A percentile compares a stretch with the other conserved stretches of the same genome.
phyloP scores from a whole-genome alignment of 176 grass and related monocot genomes.

The Phragmites australis region DNA sequence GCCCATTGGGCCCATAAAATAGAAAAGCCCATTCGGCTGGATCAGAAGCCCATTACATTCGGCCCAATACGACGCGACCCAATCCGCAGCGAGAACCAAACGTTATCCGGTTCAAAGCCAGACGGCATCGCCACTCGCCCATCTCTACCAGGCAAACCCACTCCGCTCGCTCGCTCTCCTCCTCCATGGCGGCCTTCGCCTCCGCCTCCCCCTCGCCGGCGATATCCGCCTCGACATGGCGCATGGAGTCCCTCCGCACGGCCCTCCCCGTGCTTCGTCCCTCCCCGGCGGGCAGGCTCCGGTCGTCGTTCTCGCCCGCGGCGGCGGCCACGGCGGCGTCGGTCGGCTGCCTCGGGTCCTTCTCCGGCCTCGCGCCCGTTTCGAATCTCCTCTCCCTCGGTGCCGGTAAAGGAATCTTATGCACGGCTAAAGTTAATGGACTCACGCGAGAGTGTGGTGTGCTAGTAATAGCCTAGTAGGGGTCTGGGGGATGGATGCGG shows the following conservation, averaged over 20 bases:
- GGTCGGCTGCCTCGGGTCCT: slow-evolving; percentile 41
- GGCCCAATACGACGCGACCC: neutral
- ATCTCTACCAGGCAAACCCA: slow-evolving; percentile 17
- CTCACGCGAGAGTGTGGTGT: neutral
- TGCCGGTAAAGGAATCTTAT: slow-evolving; percentile 35
- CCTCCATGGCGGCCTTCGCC: slow-evolving; percentile 58
- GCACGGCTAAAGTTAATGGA: neutral
- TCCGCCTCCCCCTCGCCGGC: slow-evolving; percentile 40
- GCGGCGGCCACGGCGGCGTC: slow-evolving; percentile 28
- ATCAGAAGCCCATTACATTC: too few species aligned
- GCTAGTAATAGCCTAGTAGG: neutral
- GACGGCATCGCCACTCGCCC: neutral
- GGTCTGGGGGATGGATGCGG: neutral
- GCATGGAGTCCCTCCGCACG: slow-evolving; percentile 51
- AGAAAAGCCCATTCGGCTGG: neutral
- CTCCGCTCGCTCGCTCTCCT: neutral
- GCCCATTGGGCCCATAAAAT: neutral
- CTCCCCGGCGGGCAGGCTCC: slow-evolving; percentile 17
- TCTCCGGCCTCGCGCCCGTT: slow-evolving; percentile 57
- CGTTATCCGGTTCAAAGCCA: slow-evolving; percentile 58
- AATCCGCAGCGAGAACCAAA: slow-evolving; percentile 16
- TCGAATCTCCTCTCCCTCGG: slow-evolving; percentile 40
- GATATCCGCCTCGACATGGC: slow-evolving; percentile 61
- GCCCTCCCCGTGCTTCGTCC: slow-evolving; percentile 46
- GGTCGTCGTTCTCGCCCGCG: slow-evolving; percentile 34